Evolutionary conservation across 176 grass and related monocot genomes (phyloP).

Genomic region (Puya raimondii): DNA sequence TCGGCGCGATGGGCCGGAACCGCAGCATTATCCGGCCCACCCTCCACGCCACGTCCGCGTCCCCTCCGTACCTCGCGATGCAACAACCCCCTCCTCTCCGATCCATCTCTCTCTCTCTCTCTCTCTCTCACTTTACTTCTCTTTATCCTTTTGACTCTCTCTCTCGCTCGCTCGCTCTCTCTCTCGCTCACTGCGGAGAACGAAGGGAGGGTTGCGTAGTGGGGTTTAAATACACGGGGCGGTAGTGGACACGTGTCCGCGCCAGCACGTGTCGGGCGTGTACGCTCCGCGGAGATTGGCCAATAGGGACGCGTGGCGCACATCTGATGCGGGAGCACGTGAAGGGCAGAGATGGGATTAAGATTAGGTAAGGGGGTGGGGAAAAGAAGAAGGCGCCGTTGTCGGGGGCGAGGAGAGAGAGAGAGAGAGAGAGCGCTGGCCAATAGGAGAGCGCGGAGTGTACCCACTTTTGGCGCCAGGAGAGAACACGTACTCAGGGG

Average conservation of each 20-base stretch:
- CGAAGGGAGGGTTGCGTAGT: neutral
- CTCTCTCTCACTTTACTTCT: neutral
- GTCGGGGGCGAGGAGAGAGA: no score
- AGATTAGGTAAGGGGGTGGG: neutral
- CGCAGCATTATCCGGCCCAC: constrained; percentile 64
- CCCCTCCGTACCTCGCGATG: constrained; percentile 13
- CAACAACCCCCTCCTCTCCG: constrained; percentile 60
- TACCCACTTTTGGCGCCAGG: constrained; percentile 13
- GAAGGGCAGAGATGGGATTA: constrained; percentile 31
- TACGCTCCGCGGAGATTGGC: constrained; percentile 20
- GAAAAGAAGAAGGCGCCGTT: no score
- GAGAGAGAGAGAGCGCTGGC: neutral
- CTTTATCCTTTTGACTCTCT: no score
- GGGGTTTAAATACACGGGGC: neutral
- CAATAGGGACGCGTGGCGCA: constrained; percentile 32
- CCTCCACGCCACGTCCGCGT: constrained; percentile 32
- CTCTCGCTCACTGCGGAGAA: neutral
- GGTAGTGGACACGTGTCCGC: constrained; percentile 24
- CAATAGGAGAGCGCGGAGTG: constrained; percentile 36
- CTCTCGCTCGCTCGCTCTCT: neutral
- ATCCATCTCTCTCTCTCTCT: constrained; percentile 25
- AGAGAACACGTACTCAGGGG: constrained; percentile 28
- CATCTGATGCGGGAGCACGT: constrained; percentile 17
- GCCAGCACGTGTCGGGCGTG: constrained; percentile 16
- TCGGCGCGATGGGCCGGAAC: constrained; percentile 84